Evolutionary conservation across 2,329 filamentous ascomycete species (phyloP), one percentile per base, ranked within the genome.

Genomic region (Dactylellina leptospora): DNA sequence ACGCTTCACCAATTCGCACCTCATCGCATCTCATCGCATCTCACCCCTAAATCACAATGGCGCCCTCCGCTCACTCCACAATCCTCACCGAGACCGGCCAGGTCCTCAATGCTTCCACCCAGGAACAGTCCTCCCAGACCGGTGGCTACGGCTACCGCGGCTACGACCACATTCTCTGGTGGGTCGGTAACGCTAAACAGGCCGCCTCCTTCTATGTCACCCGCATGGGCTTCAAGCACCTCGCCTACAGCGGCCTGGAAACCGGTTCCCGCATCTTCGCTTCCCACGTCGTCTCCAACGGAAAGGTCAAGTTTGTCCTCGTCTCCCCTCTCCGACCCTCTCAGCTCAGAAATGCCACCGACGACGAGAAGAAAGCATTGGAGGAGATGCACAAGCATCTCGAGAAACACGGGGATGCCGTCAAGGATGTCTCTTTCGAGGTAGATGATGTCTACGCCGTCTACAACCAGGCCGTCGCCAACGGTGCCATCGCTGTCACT

Each of bases 161-260:
- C 72, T 82, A 86, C 48, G 83, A 85, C 76, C 91, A 96, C 81
- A 86, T 96, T 63, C 93, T 92, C 76, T 97, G 93, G 93, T 96
- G 92, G 83, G 93, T 97, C 27, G 92, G 93, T 79, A 97, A 97
- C 79, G 93, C 93, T 77, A 97, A 97, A 82, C 93, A 97, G 83
- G 91, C 92, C 1, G 93, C 93, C 38, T 86, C 89, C 11, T 97
- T 91, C 82, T 97, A 96, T 82, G 88, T 89, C 76, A 88, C 87
- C 9, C 90, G 92, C 75, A 92, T 97, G 83, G 93, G 92, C 62
- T 96, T 97, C 83, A 83, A 86, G 77, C 86, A 86, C 18, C 81
- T 96, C 64, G 93, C 93, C 74, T 96, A 96, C 81, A 86, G 86
- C 40, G 93, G 93, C 3, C 87, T 97, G 3, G 93, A 97, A 81